Evolutionary conservation across 257 asterid genomes (phyloP).

Genomic region (Rubia yunnanensis): DNA sequence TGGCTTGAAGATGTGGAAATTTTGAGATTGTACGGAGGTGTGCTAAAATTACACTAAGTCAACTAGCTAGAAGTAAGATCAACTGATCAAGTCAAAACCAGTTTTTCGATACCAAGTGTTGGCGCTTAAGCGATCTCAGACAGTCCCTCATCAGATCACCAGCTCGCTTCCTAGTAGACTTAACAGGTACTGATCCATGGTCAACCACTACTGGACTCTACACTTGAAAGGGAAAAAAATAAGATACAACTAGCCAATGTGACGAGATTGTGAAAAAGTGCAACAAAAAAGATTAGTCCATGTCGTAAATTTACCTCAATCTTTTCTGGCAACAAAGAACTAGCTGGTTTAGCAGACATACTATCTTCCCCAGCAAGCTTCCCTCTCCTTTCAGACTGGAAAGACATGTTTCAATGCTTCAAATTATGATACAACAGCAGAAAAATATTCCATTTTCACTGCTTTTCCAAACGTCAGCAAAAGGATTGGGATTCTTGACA

Average conservation of each 20-base stretch:
- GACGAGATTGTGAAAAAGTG: background rate
- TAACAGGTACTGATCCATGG: conserved; percentile 21
- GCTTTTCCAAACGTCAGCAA: background rate
- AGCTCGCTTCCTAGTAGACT: conserved; percentile 10
- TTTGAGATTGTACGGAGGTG: conserved; percentile 1
- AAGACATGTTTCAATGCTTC: conserved; percentile 5
- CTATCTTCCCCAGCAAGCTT: conserved; percentile 21
- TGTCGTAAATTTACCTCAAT: conserved; percentile 21
- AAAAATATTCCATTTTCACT: background rate
- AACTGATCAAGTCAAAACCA: background rate
- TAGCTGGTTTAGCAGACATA: conserved; percentile 18
- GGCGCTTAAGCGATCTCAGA: conserved; percentile 57
- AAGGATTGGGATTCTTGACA: background rate
- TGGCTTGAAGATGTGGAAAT: background rate
- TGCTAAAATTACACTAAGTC: background rate
- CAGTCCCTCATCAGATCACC: conserved; percentile 50
- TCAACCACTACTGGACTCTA: conserved; percentile 27
- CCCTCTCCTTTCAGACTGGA: conserved; percentile 46
- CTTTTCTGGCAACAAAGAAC: conserved; percentile 14
- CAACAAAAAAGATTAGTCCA: conserved; percentile 5
- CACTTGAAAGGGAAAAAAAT: conserved; percentile 15
- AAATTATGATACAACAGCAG: conserved; percentile 3
- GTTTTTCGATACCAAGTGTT: conserved; percentile 38
- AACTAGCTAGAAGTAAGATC: background rate
- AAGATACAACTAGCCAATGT: conserved; percentile 5